Percentiles rank a stretch among this genome's conserved stretches.
Conservation (phyloP, 2,329 filamentous ascomycete genomes). For the Microdochium trichocladiopsis region DNA sequence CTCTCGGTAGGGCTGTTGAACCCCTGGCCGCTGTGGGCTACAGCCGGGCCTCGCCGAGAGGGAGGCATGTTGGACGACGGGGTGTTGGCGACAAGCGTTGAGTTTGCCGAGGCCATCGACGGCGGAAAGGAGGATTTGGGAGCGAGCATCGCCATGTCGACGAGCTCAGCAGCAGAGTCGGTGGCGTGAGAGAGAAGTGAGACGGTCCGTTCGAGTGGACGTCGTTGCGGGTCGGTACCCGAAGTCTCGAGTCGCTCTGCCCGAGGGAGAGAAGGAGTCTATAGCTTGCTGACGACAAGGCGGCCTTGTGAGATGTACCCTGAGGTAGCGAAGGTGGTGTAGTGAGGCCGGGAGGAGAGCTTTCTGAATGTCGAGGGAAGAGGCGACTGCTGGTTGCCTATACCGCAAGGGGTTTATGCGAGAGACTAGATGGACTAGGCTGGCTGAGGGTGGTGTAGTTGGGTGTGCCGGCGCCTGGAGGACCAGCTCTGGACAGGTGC, state of each 20-base stretch:
- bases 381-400: background rate
- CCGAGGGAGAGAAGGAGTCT: too few relatives aligned
- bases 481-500: background rate
- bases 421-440: background rate
- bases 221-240: background rate
- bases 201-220: constrained; percentile 1
- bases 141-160: constrained; percentile 68
- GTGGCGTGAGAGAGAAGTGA: background rate
- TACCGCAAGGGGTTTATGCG: background rate
- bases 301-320: too few relatives aligned
- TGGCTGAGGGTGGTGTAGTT: background rate
- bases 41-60: constrained; percentile 42
- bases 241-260: too few relatives aligned
- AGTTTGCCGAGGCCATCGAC: constrained; percentile 38
- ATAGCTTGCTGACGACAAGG: too few relatives aligned
- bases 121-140: constrained; percentile 65
- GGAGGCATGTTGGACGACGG: constrained; percentile 43
- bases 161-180: background rate
- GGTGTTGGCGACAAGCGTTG: constrained; percentile 35
- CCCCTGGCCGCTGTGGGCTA: constrained; percentile 42
- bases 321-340: too few relatives aligned
- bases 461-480: too few relatives aligned
- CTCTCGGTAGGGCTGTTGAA: constrained; percentile 85
- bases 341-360: constrained; percentile 1
- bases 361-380: background rate